phyloP scores from a whole-genome alignment of 768 basidiomycete species.

The Russula emetica region DNA sequence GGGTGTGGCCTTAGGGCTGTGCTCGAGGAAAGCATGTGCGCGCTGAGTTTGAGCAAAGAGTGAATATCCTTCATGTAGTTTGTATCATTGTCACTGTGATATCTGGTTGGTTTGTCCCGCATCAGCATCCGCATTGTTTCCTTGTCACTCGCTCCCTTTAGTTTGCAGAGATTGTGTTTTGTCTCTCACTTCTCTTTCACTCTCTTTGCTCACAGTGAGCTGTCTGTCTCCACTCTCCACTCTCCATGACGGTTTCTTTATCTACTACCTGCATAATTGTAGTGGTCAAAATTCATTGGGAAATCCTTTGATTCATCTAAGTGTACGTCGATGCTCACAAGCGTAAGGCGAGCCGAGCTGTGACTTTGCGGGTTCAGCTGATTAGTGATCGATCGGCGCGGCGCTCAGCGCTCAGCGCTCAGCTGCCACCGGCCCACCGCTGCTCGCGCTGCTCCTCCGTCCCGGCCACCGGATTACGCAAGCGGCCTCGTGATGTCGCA shows the following conservation, averaged over 20 bases:
- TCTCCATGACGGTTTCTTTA: constrained; percentile 12
- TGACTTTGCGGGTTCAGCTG: background rate
- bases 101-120: constrained; percentile 12
- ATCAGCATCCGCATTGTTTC: constrained; percentile 15
- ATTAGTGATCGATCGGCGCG: no score
- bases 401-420: no score
- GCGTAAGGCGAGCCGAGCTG: no score
- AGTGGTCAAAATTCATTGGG: constrained; percentile 3
- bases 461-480: background rate
- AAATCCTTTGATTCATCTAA: background rate
- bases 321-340: background rate
- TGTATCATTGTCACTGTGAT: constrained; percentile 9
- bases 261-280: constrained; percentile 21
- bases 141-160: background rate
- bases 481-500: no score
- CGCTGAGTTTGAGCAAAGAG: constrained; percentile 55
- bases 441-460: no score
- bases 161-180: constrained; percentile 1
- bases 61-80: background rate
- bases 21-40: constrained; percentile 65
- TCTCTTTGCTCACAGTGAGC: constrained; percentile 5
- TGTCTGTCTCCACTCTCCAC: no score
- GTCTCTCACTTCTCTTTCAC: background rate
- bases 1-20: background rate
- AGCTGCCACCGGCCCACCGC: no score